Evolutionary conservation across 2,329 filamentous ascomycete species (phyloP), one percentile per base, ranked within the genome.

Genomic region (Nigrospora oryzae): DNA sequence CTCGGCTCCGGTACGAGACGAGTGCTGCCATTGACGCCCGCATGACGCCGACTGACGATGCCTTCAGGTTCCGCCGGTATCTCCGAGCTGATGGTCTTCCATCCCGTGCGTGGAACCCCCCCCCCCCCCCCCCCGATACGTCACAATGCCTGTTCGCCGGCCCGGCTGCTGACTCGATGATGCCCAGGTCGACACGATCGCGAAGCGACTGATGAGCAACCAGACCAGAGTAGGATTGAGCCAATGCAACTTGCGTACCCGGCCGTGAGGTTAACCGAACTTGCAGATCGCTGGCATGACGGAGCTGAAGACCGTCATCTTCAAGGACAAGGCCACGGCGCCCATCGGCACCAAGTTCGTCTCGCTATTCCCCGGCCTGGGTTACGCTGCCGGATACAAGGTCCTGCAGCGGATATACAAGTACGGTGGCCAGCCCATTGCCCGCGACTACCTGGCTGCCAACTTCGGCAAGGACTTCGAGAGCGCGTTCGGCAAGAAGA

Each of bases 201-300:
- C 93, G 52, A 98, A 98, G 77, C 88, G 93, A 56, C 81, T 98
- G 69, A 98, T 98, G 93, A 96, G 89, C 81, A 96, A 98, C 70
- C 85, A 95, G 66, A 81, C 81, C 62, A 87, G 75, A 70, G 79
- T 86, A 64, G 56, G 68, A 33, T 36, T 33, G 4, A n/a, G 12
- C n/a, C 16, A 31, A 34, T 10, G 14, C 19, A 8, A 31, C 28
- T 1, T 14, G n/a, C 19, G 28, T 10, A 30, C 17, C 5, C 13
- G 14, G 8, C 35, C n/a, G 30, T 23, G 15, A 28, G 23, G 11
- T 17, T 36, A 11, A 36, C 19, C 1, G 13, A 46, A 44, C 39
- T 47, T 52, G 46, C 55, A 56, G 55, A 55, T 60, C 38, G 44
- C 51, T 38, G 52, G 43, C 43, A 14, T 45, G 28, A 62, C 77